Evolutionary conservation across 2,329 filamentous ascomycete genomes (phyloP).

Genomic region (Penicillium concentricum): DNA sequence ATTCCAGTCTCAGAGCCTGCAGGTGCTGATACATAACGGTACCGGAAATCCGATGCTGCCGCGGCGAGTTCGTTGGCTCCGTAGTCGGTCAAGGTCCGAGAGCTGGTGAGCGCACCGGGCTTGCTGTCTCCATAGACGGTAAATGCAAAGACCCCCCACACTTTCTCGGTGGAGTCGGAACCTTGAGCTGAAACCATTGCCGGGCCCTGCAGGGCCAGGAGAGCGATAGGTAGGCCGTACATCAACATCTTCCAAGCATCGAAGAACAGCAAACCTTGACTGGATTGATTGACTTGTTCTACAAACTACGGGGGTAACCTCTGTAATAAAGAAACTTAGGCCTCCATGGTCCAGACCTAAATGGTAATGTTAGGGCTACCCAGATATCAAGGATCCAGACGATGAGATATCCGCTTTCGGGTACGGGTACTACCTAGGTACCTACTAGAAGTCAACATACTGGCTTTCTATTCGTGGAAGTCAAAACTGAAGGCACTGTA

Average conservation of each 20-base stretch:
- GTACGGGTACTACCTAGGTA: background rate
- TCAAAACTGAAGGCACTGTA: background rate
- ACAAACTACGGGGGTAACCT: background rate
- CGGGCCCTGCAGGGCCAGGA: constrained; percentile 15
- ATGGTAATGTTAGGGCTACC: constrained; percentile 1
- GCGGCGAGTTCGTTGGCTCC: constrained; percentile 56
- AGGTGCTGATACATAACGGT: constrained; percentile 50
- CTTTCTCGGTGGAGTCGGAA: constrained; percentile 26
- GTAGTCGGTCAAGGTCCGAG: constrained; percentile 49
- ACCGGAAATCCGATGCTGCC: constrained; percentile 53
- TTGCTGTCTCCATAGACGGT: constrained; percentile 57
- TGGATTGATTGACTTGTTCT: background rate
- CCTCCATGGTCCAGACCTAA: constrained; percentile 15
- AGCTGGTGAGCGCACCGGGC: constrained; percentile 41
- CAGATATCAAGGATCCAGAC: constrained; percentile 5
- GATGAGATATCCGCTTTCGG: constrained; percentile 16
- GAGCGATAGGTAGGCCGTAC: constrained; percentile 1
- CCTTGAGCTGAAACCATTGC: constrained; percentile 27
- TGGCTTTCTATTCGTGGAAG: background rate
- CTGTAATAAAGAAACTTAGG: constrained; percentile 4
- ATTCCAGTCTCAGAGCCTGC: constrained; percentile 38
- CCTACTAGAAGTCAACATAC: background rate
- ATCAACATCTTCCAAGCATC: constrained; percentile 9
- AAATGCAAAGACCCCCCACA: constrained; percentile 54
- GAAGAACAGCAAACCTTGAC: background rate